phyloP scores from a whole-genome alignment of 257 asterid genomes.

The Solanum corneliomulleri region DNA sequence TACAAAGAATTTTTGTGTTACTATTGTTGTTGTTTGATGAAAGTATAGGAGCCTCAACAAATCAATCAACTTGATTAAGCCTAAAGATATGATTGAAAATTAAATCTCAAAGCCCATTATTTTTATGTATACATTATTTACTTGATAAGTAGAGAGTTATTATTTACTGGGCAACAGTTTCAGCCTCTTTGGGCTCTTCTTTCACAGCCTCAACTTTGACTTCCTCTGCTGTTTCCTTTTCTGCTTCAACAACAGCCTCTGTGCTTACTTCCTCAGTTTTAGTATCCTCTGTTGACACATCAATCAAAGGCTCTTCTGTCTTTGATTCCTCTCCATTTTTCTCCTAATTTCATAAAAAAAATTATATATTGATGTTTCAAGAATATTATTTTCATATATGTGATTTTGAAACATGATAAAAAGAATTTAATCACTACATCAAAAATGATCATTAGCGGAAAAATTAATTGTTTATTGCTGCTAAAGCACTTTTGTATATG shows the following conservation, averaged over 20 bases:
- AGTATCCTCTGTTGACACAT: constrained; percentile 3
- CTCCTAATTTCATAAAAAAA: background rate
- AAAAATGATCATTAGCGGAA: too few species aligned
- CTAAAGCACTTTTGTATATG: too few species aligned
- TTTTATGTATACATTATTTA: background rate
- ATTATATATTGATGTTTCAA: background rate
- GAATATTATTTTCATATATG: background rate
- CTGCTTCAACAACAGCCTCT: background rate
- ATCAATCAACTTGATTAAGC: background rate
- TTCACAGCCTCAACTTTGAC: background rate
- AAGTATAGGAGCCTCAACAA: background rate
- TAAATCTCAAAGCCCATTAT: background rate
- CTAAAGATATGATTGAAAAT: background rate
- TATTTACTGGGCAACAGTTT: background rate
- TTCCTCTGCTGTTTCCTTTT: background rate
- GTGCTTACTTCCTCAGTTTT: background rate
- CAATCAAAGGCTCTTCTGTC: constrained; percentile 7
- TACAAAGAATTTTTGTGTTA: background rate
- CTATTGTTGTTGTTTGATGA: background rate
- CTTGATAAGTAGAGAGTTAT: background rate
- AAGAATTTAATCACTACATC: background rate
- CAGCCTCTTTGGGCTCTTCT: background rate
- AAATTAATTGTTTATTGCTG: too few species aligned
- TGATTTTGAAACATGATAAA: background rate
- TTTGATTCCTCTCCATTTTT: background rate